Conservation (phyloP, 1,139 yeast species). For the Suhomyces chickasaworum region DNA sequence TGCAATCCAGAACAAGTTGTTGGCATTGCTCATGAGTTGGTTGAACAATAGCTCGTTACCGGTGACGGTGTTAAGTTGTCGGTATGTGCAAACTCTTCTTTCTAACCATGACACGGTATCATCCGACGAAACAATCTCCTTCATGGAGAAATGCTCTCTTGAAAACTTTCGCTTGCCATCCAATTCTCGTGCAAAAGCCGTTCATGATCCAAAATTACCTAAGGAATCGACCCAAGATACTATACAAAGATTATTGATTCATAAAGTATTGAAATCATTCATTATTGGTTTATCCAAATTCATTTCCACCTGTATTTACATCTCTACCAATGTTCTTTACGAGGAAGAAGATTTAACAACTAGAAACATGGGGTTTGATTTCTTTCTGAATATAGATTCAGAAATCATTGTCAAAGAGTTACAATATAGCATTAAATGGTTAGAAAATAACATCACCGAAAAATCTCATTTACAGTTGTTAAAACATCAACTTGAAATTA, state of each 20-base stretch:
- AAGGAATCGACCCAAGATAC: not conserved
- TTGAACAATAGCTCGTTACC: slow-evolving; percentile 61
- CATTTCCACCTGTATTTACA: slow-evolving; percentile 48
- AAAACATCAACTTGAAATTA: slow-evolving; percentile 30
- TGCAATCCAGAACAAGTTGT: slow-evolving; percentile 45
- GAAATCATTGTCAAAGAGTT: slow-evolving; percentile 24
- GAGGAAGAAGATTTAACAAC: slow-evolving; percentile 79
- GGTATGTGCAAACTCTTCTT: slow-evolving; percentile 61
- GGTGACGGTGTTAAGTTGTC: slow-evolving; percentile 63
- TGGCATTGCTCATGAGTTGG: slow-evolving; percentile 59
- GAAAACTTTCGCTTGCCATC: slow-evolving; percentile 12
- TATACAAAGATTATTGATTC: slow-evolving; percentile 35
- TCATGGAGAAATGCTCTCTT: slow-evolving; percentile 14
- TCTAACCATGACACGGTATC: slow-evolving; percentile 22
- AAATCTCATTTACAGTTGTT: slow-evolving; percentile 14
- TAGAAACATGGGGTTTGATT: slow-evolving; percentile 56
- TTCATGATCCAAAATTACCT: slow-evolving; percentile 1
- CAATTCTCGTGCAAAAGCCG: slow-evolving; percentile 4
- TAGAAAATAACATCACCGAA: slow-evolving; percentile 8
- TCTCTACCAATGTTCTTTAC: slow-evolving; percentile 63
- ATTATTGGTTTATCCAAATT: slow-evolving; percentile 55
- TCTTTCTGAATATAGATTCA: slow-evolving; percentile 30
- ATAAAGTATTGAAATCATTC: slow-evolving; percentile 49
- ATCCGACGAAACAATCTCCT: slow-evolving; percentile 3
- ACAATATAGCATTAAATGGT: slow-evolving; percentile 18